A percentile compares a stretch with the other conserved stretches of the same genome.
These are phyloP conservation scores for Gossypium turneri DNA, from an alignment of 345 rosid genomes.

Conservation along the genomic window DNA sequence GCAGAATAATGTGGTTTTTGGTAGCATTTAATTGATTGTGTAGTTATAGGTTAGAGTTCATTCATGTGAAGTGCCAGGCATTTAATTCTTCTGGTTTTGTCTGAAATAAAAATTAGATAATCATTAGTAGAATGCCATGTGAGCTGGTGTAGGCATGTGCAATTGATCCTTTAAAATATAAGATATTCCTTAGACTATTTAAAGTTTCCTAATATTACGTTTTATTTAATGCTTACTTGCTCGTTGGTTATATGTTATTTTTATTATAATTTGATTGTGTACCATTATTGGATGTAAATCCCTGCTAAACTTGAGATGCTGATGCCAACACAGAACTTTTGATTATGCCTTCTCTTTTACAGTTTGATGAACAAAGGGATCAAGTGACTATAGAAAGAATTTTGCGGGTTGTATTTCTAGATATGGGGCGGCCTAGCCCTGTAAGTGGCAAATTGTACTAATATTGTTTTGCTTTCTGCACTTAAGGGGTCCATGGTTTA, in stretches of 20 bases:
- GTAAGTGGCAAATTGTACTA: slow-evolving; percentile 34
- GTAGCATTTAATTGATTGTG: neutral
- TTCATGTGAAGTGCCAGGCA: neutral
- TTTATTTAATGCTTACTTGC: neutral
- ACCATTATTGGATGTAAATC: neutral
- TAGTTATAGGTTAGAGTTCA: neutral
- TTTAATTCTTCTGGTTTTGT: neutral
- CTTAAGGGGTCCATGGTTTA: neutral
- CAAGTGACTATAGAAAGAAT: slow-evolving; percentile 75
- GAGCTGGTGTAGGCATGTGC: neutral
- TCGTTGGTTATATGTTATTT: neutral
- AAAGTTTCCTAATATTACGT: neutral
- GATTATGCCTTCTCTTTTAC: slow-evolving; percentile 16
- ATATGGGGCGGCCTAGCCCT: slow-evolving; percentile 60
- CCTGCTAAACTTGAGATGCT: neutral
- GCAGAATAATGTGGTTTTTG: neutral
- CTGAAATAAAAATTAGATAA: neutral
- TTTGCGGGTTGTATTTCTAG: slow-evolving; percentile 74
- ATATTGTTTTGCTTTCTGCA: neutral
- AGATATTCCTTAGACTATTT: neutral
- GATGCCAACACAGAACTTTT: neutral
- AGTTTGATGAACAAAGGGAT: slow-evolving; percentile 97
- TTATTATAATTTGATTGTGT: neutral
- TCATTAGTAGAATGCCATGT: neutral
- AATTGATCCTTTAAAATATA: neutral